These are phyloP conservation scores for Plasmodium coatneyi DNA, from an alignment of 169 alveolate species.

Conservation along the genomic window DNA sequence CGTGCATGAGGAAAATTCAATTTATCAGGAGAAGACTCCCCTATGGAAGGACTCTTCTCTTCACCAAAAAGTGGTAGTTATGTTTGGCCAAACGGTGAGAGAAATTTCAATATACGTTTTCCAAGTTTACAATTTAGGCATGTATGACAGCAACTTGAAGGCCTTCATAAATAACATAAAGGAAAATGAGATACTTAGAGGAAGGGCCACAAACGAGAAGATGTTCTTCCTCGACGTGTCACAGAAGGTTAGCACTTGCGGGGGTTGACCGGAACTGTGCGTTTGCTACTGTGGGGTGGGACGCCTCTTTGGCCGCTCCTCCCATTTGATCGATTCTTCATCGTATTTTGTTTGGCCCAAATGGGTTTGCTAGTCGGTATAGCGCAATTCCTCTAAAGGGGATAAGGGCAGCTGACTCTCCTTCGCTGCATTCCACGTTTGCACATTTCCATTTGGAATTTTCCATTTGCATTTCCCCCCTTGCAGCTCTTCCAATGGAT, in stretches of 20 bases:
- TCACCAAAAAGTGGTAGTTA: conserved; percentile 24
- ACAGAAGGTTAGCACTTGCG: conserved; percentile 33
- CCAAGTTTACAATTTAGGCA: conserved; percentile 57
- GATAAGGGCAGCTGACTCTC: not conserved
- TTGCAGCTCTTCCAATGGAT: conserved; percentile 66
- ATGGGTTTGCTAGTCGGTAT: not conserved
- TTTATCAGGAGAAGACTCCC: not conserved
- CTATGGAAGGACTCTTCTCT: not conserved
- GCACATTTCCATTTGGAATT: not conserved
- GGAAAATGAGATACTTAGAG: conserved; percentile 20
- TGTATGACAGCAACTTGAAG: conserved; percentile 40
- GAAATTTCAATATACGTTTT: conserved; percentile 64
- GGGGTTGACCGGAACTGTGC: not conserved
- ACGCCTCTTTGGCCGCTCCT: no score
- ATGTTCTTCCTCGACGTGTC: conserved; percentile 67
- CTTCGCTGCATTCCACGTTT: not conserved
- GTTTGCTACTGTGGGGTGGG: no score
- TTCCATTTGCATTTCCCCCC: not conserved
- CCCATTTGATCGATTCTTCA: no score
- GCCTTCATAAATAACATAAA: conserved; percentile 46
- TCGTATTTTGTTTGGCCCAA: not conserved
- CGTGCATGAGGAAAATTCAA: conserved; percentile 36
- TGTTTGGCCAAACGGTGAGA: conserved; percentile 48
- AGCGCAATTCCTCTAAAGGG: not conserved
- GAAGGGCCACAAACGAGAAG: conserved; percentile 34